phyloP scores from a whole-genome alignment of 139 green algal species.

The Yamagishiella unicocca region DNA sequence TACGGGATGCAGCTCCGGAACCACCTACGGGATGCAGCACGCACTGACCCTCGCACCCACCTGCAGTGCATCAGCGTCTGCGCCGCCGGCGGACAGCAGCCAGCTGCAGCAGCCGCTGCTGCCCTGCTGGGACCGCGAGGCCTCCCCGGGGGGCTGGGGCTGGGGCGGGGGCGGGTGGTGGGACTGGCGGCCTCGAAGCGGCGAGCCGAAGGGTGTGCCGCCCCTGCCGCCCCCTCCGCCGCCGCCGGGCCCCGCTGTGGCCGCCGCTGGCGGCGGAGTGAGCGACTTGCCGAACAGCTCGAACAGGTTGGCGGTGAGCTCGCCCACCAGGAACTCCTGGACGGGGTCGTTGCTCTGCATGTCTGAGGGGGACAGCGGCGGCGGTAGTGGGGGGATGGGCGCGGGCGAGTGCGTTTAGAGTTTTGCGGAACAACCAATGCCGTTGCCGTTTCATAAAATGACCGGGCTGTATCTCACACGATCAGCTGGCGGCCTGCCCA shows the following conservation, averaged over 20 bases:
- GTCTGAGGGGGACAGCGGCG: background rate
- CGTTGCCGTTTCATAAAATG: background rate
- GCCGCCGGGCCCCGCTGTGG: too few species aligned
- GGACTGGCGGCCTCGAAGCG: background rate
- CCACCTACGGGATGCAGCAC: too few species aligned
- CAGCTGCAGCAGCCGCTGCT: background rate
- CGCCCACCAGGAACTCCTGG: constrained; percentile 13
- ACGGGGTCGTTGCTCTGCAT: background rate
- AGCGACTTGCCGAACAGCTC: constrained; percentile 2
- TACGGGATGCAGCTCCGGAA: too few species aligned
- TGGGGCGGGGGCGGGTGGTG: background rate
- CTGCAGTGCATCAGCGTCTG: constrained; percentile 12
- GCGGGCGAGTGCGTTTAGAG: too few species aligned
- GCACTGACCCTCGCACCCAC: background rate
- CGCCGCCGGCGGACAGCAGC: background rate
- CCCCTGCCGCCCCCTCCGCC: too few species aligned
- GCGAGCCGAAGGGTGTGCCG: background rate
- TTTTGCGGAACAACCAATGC: background rate
- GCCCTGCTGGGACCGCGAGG: background rate
- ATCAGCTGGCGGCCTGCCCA: too few species aligned
- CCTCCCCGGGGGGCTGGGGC: background rate
- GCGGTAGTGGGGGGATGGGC: too few species aligned
- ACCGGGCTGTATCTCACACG: background rate
- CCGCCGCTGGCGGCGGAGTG: background rate
- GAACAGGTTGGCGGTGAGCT: background rate